These are phyloP conservation scores for Spiraea crenata DNA, from an alignment of 331 rosid species.

Conservation along the genomic window DNA sequence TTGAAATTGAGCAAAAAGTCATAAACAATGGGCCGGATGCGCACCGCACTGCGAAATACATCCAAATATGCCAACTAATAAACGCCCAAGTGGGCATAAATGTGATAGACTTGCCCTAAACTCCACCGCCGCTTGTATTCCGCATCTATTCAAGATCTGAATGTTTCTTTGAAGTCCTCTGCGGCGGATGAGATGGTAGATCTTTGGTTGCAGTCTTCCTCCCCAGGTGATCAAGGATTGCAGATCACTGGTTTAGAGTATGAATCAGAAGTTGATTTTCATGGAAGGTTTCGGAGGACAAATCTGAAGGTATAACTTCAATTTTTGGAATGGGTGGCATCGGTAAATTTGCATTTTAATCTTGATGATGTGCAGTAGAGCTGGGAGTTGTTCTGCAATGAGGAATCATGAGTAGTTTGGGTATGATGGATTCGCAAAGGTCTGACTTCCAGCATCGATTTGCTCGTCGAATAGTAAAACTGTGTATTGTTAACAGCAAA, in stretches of 20 bases:
- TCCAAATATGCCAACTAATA: not conserved
- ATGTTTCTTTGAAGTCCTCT: not conserved
- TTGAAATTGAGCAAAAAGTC: not conserved
- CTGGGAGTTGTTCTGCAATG: slow-evolving; percentile 39
- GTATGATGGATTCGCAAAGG: not conserved
- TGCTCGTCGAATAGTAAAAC: no score
- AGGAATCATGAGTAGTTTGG: not conserved
- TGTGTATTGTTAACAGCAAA: no score
- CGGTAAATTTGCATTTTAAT: slow-evolving; percentile 1
- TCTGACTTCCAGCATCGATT: no score
- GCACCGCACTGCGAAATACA: not conserved
- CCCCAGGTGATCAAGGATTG: slow-evolving; percentile 6
- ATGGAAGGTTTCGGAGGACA: not conserved
- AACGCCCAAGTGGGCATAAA: not conserved
- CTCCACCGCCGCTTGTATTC: not conserved
- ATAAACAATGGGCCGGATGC: not conserved
- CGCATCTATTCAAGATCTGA: not conserved
- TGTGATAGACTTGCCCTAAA: not conserved
- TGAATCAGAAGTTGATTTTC: not conserved
- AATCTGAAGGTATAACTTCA: not conserved
- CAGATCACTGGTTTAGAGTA: not conserved
- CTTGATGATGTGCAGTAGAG: slow-evolving; percentile 5
- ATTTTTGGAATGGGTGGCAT: slow-evolving; percentile 24
- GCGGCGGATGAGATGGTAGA: not conserved
- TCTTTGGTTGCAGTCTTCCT: not conserved